Percentiles rank a stretch among this genome's conserved stretches.
phyloP scores from a whole-genome alignment of 2,329 filamentous ascomycete genomes.

The Aspergillus oerlinghausenensis region DNA sequence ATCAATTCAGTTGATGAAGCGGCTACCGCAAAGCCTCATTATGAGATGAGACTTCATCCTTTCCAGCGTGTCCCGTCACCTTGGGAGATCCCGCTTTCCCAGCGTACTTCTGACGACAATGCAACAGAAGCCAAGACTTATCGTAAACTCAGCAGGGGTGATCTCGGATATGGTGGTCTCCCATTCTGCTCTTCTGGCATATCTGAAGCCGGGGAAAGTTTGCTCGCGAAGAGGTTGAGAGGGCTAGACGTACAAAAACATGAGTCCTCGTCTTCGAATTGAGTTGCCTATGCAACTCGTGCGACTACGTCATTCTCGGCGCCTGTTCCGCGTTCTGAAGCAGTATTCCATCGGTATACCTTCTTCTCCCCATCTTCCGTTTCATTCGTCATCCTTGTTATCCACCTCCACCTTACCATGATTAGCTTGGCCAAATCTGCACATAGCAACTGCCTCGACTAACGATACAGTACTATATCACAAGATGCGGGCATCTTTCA shows the following conservation, averaged over 20 bases:
- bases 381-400: neutral
- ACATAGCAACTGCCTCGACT: neutral
- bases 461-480: neutral
- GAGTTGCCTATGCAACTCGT: neutral
- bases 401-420: neutral
- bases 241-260: slow-evolving; percentile 52
- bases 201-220: slow-evolving; percentile 54
- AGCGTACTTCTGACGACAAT: slow-evolving; percentile 25
- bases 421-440: neutral
- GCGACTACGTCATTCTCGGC: neutral
- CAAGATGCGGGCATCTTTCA: neutral
- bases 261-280: slow-evolving; percentile 2
- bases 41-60: slow-evolving; percentile 10
- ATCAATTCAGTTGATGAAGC: neutral
- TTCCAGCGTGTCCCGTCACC: slow-evolving; percentile 16
- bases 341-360: neutral
- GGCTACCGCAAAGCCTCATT: neutral
- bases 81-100: slow-evolving; percentile 19
- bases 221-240: slow-evolving; percentile 66
- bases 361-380: neutral
- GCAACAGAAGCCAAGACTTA: slow-evolving; percentile 44
- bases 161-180: slow-evolving; percentile 59
- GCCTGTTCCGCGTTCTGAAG: neutral
- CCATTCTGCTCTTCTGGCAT: slow-evolving; percentile 42
- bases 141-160: slow-evolving; percentile 64